Percentiles rank a stretch among this genome's conserved stretches.
Conservation (phyloP, 2,329 filamentous ascomycete genomes). For the Apiospora koreana region DNA sequence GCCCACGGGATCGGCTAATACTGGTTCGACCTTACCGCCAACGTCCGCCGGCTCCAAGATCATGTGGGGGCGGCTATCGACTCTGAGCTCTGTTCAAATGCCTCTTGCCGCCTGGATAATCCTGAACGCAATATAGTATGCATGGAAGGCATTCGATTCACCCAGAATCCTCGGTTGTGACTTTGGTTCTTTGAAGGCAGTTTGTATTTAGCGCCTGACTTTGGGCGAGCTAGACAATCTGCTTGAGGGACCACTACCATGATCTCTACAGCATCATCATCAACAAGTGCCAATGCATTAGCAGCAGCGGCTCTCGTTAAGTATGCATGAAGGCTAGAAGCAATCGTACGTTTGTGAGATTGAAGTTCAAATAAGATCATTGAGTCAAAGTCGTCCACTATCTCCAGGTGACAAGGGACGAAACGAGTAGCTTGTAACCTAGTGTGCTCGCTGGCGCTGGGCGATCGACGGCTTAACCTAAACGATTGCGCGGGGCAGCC, state of each 20-base stretch:
- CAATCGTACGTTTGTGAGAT: not conserved
- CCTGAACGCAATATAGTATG: not conserved
- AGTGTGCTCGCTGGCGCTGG: not conserved
- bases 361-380: not conserved
- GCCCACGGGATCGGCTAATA: not conserved
- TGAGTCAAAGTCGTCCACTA: not conserved
- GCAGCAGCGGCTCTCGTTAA: no score
- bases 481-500: constrained; percentile 1
- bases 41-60: not conserved
- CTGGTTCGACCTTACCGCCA: not conserved
- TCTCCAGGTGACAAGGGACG: not conserved
- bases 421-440: no score
- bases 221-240: no score
- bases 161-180: no score
- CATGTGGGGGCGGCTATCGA: not conserved
- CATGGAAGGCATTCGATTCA: no score
- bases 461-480: not conserved
- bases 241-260: no score
- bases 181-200: no score
- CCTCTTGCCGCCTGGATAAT: not conserved
- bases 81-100: not conserved
- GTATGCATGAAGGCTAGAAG: no score
- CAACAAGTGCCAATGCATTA: no score
- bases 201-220: no score
- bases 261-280: no score